These are phyloP conservation scores for Colletotrichum higginsianum DNA, from an alignment of 2,329 filamentous ascomycete genomes.

Conservation along the genomic window DNA sequence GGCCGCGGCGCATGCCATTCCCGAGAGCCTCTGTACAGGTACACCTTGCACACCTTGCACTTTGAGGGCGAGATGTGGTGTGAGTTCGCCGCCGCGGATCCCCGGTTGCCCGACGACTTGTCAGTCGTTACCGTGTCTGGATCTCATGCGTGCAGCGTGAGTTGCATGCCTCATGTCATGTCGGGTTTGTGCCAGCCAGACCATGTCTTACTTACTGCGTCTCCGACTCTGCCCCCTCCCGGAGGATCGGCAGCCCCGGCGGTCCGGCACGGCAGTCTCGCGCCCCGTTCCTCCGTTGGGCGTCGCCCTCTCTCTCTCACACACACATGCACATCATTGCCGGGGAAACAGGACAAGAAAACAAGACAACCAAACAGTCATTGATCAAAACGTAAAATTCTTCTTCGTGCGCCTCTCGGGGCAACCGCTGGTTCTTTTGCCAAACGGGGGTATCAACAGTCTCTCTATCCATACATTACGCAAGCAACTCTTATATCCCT, in stretches of 20 bases:
- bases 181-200: too few species aligned
- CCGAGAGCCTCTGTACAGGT: neutral
- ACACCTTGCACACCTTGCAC: too few species aligned
- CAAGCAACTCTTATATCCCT: neutral
- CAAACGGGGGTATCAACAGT: conserved; percentile 17
- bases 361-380: neutral
- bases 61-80: too few species aligned
- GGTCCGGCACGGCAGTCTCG: neutral
- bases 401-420: neutral
- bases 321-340: neutral
- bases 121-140: neutral
- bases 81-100: neutral
- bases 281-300: neutral
- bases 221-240: neutral
- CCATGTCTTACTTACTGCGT: too few species aligned
- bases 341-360: neutral
- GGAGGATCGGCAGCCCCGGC: too few species aligned
- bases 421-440: neutral
- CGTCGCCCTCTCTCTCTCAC: neutral
- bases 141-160: neutral
- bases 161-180: too few species aligned
- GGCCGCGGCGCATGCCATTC: neutral
- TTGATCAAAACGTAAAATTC: neutral
- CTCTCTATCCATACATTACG: conserved; percentile 11
- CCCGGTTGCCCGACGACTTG: neutral